Evolutionary conservation across 225 moss, liverwort and hornwort genomes (phyloP).

Genomic region (Takakia lepidozioides): DNA sequence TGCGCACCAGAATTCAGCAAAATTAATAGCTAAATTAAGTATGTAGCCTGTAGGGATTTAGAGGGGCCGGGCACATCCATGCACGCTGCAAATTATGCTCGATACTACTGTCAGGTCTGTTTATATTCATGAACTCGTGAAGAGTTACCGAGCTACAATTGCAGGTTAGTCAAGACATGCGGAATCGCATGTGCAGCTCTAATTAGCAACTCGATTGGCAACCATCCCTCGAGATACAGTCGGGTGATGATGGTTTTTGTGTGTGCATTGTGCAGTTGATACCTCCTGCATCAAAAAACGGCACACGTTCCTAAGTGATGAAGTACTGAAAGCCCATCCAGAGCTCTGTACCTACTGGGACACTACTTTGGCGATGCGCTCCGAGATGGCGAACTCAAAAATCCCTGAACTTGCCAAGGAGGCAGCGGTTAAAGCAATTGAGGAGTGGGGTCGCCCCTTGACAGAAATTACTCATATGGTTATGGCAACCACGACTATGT

Average conservation of each 20-base stretch:
- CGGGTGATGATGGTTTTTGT: neutral
- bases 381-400: conserved; percentile 7
- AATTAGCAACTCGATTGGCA: no score
- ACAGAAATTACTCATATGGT: conserved; percentile 15
- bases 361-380: conserved; percentile 11
- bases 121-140: no score
- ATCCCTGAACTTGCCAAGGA: conserved; percentile 11
- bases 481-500: conserved; percentile 6
- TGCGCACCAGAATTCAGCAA: no score
- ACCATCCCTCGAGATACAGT: no score
- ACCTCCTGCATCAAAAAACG: conserved; percentile 12
- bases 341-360: conserved; percentile 10
- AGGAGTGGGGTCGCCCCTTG: conserved; percentile 11
- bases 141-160: no score
- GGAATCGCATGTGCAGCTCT: no score
- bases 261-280: neutral
- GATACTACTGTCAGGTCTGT: no score
- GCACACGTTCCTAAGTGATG: conserved; percentile 12
- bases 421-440: conserved; percentile 5
- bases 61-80: no score
- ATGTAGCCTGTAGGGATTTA: no score
- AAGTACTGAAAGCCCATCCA: conserved; percentile 4
- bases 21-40: no score
- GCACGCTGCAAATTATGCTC: no score
- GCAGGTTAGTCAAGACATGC: no score